Conservation (phyloP, 2,329 filamentous ascomycete species). For the Xylariales sp. region DNA sequence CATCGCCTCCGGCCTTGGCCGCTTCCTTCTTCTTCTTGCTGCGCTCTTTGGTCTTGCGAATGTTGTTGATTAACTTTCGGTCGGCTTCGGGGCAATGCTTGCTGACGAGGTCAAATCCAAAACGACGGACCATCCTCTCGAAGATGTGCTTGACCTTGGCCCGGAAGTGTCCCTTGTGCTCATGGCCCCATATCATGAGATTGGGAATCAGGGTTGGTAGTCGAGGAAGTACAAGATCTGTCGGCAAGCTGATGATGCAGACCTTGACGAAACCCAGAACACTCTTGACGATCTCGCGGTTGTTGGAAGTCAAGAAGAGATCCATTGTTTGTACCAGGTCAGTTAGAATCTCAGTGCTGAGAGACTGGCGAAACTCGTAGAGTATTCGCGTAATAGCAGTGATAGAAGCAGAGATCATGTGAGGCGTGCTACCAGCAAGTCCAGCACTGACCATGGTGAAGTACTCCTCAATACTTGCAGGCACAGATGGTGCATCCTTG, state of each 20-base stretch:
- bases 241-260: constrained; percentile 79
- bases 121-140: constrained; percentile 87
- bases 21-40: constrained; percentile 84
- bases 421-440: constrained; percentile 84
- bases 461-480: constrained; percentile 86
- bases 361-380: constrained; percentile 75
- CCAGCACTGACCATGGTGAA: constrained; percentile 98
- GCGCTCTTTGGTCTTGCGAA: constrained; percentile 90
- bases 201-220: constrained; percentile 78
- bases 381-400: constrained; percentile 90
- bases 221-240: constrained; percentile 71
- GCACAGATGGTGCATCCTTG: constrained; percentile 67
- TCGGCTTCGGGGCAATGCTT: constrained; percentile 78
- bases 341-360: constrained; percentile 65
- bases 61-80: constrained; percentile 86
- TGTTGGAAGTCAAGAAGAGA: constrained; percentile 92
- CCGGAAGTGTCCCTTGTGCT: constrained; percentile 96
- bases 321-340: constrained; percentile 94
- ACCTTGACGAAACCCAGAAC: constrained; percentile 97
- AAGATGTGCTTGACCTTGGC: constrained; percentile 98
- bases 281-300: constrained; percentile 91
- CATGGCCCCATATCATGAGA: constrained; percentile 92
- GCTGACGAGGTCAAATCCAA: constrained; percentile 78
- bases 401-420: constrained; percentile 97
- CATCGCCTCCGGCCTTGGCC: constrained; percentile 51